Conservation (phyloP, 768 basidiomycete genomes). For the Galerina marginata region DNA sequence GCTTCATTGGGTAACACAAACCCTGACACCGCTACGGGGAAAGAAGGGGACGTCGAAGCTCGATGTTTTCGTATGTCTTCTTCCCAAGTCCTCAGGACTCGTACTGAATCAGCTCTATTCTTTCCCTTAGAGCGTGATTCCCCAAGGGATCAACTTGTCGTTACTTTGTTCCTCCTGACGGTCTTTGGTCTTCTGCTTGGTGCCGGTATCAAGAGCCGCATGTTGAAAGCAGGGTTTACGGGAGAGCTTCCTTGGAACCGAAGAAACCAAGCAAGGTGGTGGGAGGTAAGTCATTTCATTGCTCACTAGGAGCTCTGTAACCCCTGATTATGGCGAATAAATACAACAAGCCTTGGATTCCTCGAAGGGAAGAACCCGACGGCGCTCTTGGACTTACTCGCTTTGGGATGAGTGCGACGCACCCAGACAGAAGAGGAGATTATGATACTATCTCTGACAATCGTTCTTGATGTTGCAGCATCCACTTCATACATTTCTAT, state of each 20-base stretch:
- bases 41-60: conserved; percentile 95
- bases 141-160: conserved; percentile 92
- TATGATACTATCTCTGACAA: conserved; percentile 49
- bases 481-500: too few species aligned
- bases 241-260: conserved; percentile 62
- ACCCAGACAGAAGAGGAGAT: conserved; percentile 41
- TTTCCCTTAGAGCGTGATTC: conserved; percentile 82
- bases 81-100: conserved; percentile 8
- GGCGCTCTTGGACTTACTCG: conserved; percentile 43
- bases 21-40: conserved; percentile 92
- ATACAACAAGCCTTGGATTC: conserved; percentile 50
- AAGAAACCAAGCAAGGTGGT: conserved; percentile 68
- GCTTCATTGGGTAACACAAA: conserved; percentile 86
- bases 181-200: conserved; percentile 86
- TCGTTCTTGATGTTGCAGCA: conserved; percentile 12
- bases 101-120: conserved; percentile 8
- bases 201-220: conserved; percentile 83
- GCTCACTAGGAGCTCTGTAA: background rate
- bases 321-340: background rate
- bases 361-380: conserved; percentile 56
- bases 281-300: conserved; percentile 67
- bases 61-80: conserved; percentile 87
- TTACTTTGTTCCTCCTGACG: conserved; percentile 87
- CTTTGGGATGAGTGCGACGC: conserved; percentile 50
- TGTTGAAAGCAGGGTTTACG: conserved; percentile 78